Conservation (phyloP, 345 rosid genomes). For the Hypericum perforatum region DNA sequence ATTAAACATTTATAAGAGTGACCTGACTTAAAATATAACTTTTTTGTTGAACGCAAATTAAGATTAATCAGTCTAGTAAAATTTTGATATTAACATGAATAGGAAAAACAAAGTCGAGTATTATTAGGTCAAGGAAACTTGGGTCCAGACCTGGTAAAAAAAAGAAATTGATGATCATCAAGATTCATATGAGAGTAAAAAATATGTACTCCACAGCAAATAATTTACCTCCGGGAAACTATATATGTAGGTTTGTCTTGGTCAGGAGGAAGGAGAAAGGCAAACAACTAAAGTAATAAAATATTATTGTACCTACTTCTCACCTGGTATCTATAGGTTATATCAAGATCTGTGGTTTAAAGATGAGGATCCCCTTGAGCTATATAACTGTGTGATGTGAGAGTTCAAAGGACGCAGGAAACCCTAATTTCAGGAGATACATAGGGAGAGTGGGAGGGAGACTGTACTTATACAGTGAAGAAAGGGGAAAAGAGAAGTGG, state of each 20-base stretch:
- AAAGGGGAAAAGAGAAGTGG: neutral
- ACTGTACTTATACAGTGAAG: conserved; percentile 2
- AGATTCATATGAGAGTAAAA: neutral
- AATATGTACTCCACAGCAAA: conserved; percentile 2
- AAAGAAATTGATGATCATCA: neutral
- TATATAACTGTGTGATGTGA: conserved; percentile 8
- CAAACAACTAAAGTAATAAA: too few relatives aligned
- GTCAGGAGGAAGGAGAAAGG: neutral
- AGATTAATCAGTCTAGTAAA: too few relatives aligned
- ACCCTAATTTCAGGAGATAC: conserved; percentile 28
- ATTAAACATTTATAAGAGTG: too few relatives aligned
- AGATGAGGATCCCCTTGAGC: neutral
- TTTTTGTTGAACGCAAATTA: too few relatives aligned
- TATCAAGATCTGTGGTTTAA: conserved; percentile 15
- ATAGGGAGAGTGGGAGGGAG: conserved; percentile 12
- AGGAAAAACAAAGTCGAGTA: too few relatives aligned
- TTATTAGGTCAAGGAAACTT: too few relatives aligned
- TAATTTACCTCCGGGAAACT: neutral
- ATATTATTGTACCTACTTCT: neutral
- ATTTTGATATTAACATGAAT: too few relatives aligned
- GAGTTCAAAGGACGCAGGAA: conserved; percentile 14
- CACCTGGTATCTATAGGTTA: neutral
- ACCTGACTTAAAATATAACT: too few relatives aligned
- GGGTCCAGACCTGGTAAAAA: too few relatives aligned
- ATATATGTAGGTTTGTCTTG: conserved; percentile 8